Evolutionary conservation across 1,139 yeast species (phyloP).

Genomic region (Diutina rugosa): DNA sequence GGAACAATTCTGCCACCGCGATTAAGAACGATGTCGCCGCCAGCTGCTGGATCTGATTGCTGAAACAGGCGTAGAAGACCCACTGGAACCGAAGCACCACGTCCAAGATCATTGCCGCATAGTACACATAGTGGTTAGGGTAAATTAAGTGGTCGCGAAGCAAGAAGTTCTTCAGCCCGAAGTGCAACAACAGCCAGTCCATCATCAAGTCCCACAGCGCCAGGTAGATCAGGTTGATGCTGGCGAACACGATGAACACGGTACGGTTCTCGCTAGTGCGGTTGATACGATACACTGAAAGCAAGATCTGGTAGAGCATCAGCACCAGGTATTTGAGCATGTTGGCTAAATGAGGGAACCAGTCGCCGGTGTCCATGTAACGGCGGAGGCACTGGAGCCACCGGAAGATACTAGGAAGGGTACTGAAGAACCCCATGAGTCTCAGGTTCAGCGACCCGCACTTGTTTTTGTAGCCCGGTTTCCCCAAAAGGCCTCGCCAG

Average conservation of each 20-base stretch:
- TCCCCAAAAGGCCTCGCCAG: constrained; percentile 38
- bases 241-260: constrained; percentile 61
- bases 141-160: constrained; percentile 64
- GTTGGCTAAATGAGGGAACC: constrained; percentile 96
- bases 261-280: constrained; percentile 30
- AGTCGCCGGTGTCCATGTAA: constrained; percentile 83
- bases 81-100: constrained; percentile 76
- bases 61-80: constrained; percentile 71
- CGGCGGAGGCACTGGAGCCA: constrained; percentile 84
- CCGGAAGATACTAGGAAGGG: constrained; percentile 87
- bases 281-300: constrained; percentile 70
- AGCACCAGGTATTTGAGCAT: constrained; percentile 64
- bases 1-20: constrained; percentile 66
- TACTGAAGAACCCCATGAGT: constrained; percentile 67
- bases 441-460: constrained; percentile 79
- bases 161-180: constrained; percentile 40
- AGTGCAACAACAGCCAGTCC: constrained; percentile 89
- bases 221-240: constrained; percentile 56
- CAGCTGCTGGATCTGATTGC: constrained; percentile 70
- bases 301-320: constrained; percentile 54
- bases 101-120: constrained; percentile 60
- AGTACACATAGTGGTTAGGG: constrained; percentile 47
- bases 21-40: constrained; percentile 81
- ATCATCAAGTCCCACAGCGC: constrained; percentile 81
- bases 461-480: neutral